Evolutionary conservation across 805 yeast species (phyloP).

Genomic region (Zygotorulaspora chibaensis): DNA sequence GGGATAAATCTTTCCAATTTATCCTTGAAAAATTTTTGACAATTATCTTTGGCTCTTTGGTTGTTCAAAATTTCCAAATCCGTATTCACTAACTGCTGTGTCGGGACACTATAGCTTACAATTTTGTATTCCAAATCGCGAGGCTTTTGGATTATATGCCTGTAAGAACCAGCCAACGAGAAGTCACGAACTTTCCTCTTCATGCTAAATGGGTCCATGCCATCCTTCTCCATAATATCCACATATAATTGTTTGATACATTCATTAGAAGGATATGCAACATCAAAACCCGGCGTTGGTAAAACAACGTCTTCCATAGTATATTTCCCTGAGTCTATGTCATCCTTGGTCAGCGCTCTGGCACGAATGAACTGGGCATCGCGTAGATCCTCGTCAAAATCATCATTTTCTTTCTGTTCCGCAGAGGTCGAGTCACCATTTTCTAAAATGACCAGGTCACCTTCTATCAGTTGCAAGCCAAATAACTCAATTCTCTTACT

Average conservation of each 20-base stretch:
- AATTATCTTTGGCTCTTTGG: slow-evolving; percentile 32
- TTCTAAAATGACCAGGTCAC: slow-evolving; percentile 65
- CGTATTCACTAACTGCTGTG: slow-evolving; percentile 71
- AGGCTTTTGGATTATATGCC: slow-evolving; percentile 68
- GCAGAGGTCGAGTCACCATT: slow-evolving; percentile 23
- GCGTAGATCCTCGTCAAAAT: slow-evolving; percentile 68
- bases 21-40: slow-evolving; percentile 31
- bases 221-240: slow-evolving; percentile 72
- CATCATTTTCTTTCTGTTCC: slow-evolving; percentile 43
- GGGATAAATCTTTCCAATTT: slow-evolving; percentile 33
- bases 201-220: slow-evolving; percentile 82
- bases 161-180: slow-evolving; percentile 86
- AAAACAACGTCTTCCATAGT: slow-evolving; percentile 79
- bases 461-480: slow-evolving; percentile 68
- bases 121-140: slow-evolving; percentile 55
- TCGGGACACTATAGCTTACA: slow-evolving; percentile 56
- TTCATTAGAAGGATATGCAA: slow-evolving; percentile 74
- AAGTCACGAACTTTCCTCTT: slow-evolving; percentile 80
- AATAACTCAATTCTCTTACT: slow-evolving; percentile 66
- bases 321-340: slow-evolving; percentile 52
- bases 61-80: slow-evolving; percentile 58
- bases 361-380: slow-evolving; percentile 59
- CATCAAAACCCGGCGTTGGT: slow-evolving; percentile 96
- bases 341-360: slow-evolving; percentile 69
- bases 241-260: slow-evolving; percentile 57